Evolutionary conservation across 2,329 filamentous ascomycete genomes (phyloP), one percentile per base, ranked within the genome.

Genomic region (Arachnopeziza araneosa): DNA sequence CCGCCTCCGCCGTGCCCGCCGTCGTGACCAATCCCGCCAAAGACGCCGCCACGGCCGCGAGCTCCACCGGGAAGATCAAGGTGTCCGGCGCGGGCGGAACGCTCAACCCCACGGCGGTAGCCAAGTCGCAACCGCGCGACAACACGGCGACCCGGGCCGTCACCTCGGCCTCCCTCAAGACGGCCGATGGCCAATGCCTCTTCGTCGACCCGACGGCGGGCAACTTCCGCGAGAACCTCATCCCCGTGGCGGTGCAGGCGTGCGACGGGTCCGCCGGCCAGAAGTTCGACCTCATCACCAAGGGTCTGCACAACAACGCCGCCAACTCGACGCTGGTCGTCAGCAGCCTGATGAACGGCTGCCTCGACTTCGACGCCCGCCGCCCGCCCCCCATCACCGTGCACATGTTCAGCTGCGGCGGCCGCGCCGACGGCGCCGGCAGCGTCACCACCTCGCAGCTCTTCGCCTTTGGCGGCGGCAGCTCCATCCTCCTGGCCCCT

Each of bases 401-500:
- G 17, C 66, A 80, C 44, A 74, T 85, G 24, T 85, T 85, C 66
- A 83, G 80, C 10, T 85, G 82, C 64, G 83, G 83, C 53, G 83
- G 83, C 10, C 75, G 82, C 23, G 82, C 82, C 21, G 83, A 81
- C 61, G 83, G 83, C 12, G 73, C 72, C 75, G 69, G 72, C 17
- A 32, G 49, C 4, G 60, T 61, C 7, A 69, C 80, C 49, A 72
- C 71, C 19, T 78, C 76, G 23, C 81, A 84, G 65, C 70, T 83
- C 8, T 76, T 82, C 61, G 76, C 77, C 1, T 83, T 80, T 60
- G 73, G 71, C 4, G 77, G 75, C 1, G 71, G 73, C 22, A 70
- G 70, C 1, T 75, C 71, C 17, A 44, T 44, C 36, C 36, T 44
- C 17, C 17, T 44, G 36, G 36, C 36, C 6, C 36, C 36, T 3